These are phyloP conservation scores for Porphyrellus cyaneotinctus DNA, from an alignment of 768 basidiomycete genomes.

Conservation along the genomic window DNA sequence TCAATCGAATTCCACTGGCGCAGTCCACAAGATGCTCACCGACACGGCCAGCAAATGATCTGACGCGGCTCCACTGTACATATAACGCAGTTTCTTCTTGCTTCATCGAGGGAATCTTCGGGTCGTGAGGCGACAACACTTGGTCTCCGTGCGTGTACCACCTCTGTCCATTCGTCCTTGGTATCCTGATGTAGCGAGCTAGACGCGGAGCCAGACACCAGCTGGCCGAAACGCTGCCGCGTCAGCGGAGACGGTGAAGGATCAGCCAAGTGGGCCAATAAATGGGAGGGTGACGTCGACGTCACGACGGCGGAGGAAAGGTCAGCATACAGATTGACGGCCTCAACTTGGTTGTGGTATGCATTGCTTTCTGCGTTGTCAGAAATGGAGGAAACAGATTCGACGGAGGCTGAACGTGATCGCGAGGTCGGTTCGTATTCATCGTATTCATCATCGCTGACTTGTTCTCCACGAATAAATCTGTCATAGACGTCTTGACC, in stretches of 20 bases:
- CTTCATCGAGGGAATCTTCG: conserved; percentile 24
- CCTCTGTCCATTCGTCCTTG: conserved; percentile 28
- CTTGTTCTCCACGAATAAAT: conserved; percentile 57
- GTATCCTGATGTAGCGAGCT: conserved; percentile 6
- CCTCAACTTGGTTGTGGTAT: conserved; percentile 35
- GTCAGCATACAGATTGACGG: conserved; percentile 51
- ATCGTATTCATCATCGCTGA: conserved; percentile 48
- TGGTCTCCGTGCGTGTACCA: conserved; percentile 26
- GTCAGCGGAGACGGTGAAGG: conserved; percentile 44
- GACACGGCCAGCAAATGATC: conserved; percentile 84
- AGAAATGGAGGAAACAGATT: conserved; percentile 23
- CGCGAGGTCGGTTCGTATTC: conserved; percentile 30
- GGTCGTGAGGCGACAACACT: conserved; percentile 15
- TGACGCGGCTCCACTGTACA: conserved; percentile 65
- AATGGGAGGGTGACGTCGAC: conserved; percentile 38
- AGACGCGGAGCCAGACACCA: conserved; percentile 29
- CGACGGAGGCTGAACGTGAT: conserved; percentile 19
- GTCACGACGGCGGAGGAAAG: conserved; percentile 36
- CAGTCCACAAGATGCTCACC: conserved; percentile 39
- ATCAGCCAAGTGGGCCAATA: conserved; percentile 53
- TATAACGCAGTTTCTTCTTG: conserved; percentile 55
- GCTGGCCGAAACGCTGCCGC: conserved; percentile 40
- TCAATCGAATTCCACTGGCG: background rate
- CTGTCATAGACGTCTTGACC: conserved; percentile 46
- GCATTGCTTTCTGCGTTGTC: conserved; percentile 31